phyloP scores from a whole-genome alignment of 495 filamentous ascomycete genomes.

The Mycothermus thermophilus region DNA sequence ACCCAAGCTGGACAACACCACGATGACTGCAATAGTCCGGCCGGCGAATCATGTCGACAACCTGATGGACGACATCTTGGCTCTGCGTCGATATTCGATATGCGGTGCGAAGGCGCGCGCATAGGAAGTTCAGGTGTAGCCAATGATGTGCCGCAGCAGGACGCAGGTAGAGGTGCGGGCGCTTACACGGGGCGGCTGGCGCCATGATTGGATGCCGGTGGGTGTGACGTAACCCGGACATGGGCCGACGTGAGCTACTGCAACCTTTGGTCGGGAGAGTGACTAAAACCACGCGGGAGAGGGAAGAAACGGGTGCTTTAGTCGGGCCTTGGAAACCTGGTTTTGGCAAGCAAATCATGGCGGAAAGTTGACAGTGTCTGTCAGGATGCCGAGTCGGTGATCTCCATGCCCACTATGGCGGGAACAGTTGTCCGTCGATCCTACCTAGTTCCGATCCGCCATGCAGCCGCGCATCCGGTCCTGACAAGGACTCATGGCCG shows the following conservation, averaged over 20 bases:
- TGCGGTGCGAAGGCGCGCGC: constrained; percentile 22
- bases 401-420: no score
- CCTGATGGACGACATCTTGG: constrained; percentile 1
- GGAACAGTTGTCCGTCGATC: constrained; percentile 4
- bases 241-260: no score
- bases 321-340: no score
- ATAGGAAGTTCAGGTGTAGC: constrained; percentile 13
- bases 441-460: constrained; percentile 2
- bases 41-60: constrained; percentile 16
- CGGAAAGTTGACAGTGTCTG: no score
- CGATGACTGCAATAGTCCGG: constrained; percentile 3
- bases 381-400: no score
- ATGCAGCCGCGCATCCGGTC: constrained; percentile 6
- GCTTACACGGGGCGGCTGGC: constrained; percentile 19
- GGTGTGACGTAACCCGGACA: no score
- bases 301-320: no score
- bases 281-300: no score
- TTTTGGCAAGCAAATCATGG: no score
- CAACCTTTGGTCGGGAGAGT: no score
- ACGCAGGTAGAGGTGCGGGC: constrained; percentile 15
- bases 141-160: constrained; percentile 13
- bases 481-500: not conserved
- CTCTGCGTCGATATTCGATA: constrained; percentile 16
- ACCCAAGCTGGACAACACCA: constrained; percentile 12
- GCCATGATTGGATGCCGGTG: constrained; percentile 13